Percentiles rank a stretch among this genome's conserved stretches.
These are phyloP conservation scores for Saccharomyces hybrid DNA, from an alignment of 1,139 yeast genomes.

Conservation along the genomic window DNA sequence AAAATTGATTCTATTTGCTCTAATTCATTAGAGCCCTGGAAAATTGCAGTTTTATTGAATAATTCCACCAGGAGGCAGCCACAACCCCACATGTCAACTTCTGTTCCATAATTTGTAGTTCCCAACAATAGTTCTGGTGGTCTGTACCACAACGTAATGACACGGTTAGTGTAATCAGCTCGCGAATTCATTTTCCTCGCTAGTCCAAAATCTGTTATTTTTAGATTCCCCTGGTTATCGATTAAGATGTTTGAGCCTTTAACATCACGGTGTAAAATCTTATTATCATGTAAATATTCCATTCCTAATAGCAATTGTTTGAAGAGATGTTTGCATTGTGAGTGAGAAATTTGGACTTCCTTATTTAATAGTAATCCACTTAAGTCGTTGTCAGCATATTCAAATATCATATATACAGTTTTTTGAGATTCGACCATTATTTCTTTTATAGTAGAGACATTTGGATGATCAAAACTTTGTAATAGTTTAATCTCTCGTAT, in stretches of 20 bases:
- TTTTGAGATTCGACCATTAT: constrained; percentile 78
- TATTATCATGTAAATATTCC: constrained; percentile 67
- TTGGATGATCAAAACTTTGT: constrained; percentile 79
- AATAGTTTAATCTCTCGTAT: constrained; percentile 82
- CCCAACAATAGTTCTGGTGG: constrained; percentile 93
- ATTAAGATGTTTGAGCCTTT: constrained; percentile 87
- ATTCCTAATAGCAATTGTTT: constrained; percentile 75
- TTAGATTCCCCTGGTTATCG: constrained; percentile 62
- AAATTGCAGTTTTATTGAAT: constrained; percentile 65
- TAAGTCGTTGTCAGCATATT: constrained; percentile 88
- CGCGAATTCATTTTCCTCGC: constrained; percentile 67
- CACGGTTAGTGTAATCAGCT: constrained; percentile 75
- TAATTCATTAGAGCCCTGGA: constrained; percentile 85
- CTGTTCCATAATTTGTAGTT: constrained; percentile 81
- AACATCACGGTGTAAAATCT: constrained; percentile 86
- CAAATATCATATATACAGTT: constrained; percentile 82
- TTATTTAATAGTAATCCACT: constrained; percentile 83
- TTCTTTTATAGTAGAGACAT: constrained; percentile 74
- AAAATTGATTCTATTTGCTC: constrained; percentile 74
- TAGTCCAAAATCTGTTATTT: constrained; percentile 90
- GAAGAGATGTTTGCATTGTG: constrained; percentile 71
- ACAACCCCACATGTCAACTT: constrained; percentile 95
- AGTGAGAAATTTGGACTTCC: constrained; percentile 50
- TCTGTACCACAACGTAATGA: constrained; percentile 92
- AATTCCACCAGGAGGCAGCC: constrained; percentile 86